Conservation (phyloP, 805 yeast genomes). For the Saccharomycopsis sp. region DNA sequence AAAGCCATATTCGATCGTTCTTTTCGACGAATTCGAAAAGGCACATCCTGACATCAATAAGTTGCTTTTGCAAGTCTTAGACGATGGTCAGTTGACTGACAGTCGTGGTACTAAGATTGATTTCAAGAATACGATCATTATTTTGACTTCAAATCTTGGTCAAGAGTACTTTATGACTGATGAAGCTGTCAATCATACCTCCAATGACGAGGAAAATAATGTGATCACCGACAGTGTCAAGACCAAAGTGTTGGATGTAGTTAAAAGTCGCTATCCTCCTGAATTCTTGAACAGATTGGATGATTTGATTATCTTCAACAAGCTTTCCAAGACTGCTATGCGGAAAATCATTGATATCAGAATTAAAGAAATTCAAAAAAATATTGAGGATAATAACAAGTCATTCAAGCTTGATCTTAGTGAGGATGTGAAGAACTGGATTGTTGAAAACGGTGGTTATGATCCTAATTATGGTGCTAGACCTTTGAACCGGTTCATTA, state of each 20-base stretch:
- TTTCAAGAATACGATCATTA: constrained; percentile 89
- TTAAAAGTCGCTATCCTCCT: constrained; percentile 78
- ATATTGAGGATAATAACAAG: constrained; percentile 76
- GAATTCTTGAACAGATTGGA: constrained; percentile 93
- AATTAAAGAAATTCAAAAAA: constrained; percentile 69
- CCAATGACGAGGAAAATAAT: constrained; percentile 50
- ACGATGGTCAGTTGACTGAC: constrained; percentile 92
- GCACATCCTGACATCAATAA: constrained; percentile 96
- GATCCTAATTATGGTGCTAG: constrained; percentile 93
- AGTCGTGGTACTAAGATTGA: constrained; percentile 93
- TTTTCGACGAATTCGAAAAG: constrained; percentile 95
- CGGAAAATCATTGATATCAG: constrained; percentile 81
- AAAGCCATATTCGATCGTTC: constrained; percentile 86
- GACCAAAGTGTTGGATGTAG: constrained; percentile 53
- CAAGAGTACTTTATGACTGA: constrained; percentile 80
- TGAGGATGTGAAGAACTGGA: constrained; percentile 66
- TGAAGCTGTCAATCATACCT: constrained; percentile 28
- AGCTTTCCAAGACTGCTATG: constrained; percentile 71
- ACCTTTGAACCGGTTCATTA: constrained; percentile 87
- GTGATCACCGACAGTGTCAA: constrained; percentile 49
- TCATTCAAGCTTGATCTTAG: constrained; percentile 41
- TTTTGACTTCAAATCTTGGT: constrained; percentile 95
- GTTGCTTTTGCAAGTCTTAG: constrained; percentile 82
- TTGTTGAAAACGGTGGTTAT: constrained; percentile 73
- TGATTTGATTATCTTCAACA: constrained; percentile 88